phyloP scores from a whole-genome alignment of 1,139 yeast genomes.

The Lodderomyces jiufengensis region DNA sequence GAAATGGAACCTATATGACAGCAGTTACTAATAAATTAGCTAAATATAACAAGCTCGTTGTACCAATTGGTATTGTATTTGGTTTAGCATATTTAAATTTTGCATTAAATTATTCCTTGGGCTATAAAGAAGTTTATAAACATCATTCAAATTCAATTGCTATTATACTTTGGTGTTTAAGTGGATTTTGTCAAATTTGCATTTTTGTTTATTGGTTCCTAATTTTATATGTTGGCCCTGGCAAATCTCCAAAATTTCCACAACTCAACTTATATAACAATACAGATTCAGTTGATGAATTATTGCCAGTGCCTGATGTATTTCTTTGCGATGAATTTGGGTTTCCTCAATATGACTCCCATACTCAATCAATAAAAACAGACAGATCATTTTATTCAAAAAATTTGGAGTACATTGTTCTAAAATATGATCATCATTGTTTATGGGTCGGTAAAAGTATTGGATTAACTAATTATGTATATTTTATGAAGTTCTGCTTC shows the following conservation, averaged over 20 bases:
- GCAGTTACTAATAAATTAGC: too few relatives aligned
- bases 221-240: conserved; percentile 33
- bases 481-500: conserved; percentile 47
- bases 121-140: conserved; percentile 32
- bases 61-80: conserved; percentile 22
- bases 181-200: conserved; percentile 24
- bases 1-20: too few relatives aligned
- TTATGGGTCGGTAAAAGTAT: conserved; percentile 58
- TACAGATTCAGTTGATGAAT: conserved; percentile 8
- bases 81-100: conserved; percentile 31
- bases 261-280: conserved; percentile 28
- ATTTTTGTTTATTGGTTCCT: conserved; percentile 31
- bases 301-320: conserved; percentile 37
- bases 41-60: too few relatives aligned
- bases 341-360: conserved; percentile 57
- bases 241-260: conserved; percentile 22
- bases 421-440: conserved; percentile 66
- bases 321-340: conserved; percentile 61
- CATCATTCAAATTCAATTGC: conserved; percentile 33
- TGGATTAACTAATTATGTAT: conserved; percentile 52
- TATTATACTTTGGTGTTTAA: conserved; percentile 32
- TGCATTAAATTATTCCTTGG: conserved; percentile 33
- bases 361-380: conserved; percentile 50
- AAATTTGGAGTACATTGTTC: conserved; percentile 42
- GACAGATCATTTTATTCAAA: conserved; percentile 57